Evolutionary conservation across 257 asterid species (phyloP), one percentile per base, ranked within the genome.

Genomic region (Nicotiana tabacum): DNA sequence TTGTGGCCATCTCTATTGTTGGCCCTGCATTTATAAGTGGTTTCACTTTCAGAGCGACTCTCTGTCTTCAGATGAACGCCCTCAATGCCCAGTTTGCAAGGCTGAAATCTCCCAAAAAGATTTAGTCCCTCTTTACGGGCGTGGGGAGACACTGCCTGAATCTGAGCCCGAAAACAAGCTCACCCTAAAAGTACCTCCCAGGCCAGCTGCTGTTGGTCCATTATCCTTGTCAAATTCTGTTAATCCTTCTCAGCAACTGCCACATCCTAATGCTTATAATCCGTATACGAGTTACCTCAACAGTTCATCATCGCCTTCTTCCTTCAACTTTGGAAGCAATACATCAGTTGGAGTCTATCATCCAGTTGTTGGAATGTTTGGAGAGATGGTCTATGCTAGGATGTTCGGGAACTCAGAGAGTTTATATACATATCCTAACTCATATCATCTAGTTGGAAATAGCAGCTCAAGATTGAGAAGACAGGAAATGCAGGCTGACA

Each of bases 11-110:
- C 97, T 94, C 78, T 94, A 93, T 83, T 93, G 98, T 48, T 94
- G 98, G 98, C 97, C 98, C 4, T 93, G 98, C 88, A 94, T 94
- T 89, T 94, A 93, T 90, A 89, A 92, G 69, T 93, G 97, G 97
- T 76, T 93, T 74, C 88, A 90, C 15, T 88, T 89, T 3, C 95
- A 92, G 80, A 84, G 48, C 3, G 58, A 84, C 13, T 87, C 92
- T 61, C 84, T 83, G 12, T 62, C 90, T 48, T 35, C 93, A 1
- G 84, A 88, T 7, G 88, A 88, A 53, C 84, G 21, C 27, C 89
- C 91, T 24, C 87, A 88, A 6, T 94, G 98, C 85, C 98, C 98
- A 1, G 88, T 94, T 84, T 94, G 98, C 97, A 92, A 94, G 91
- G 89, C 98, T 6, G 91, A 91, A 85, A 89, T 94, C 65, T 92